phyloP scores from a whole-genome alignment of 805 yeast genomes.

The Kodamaea kakaduensis region DNA sequence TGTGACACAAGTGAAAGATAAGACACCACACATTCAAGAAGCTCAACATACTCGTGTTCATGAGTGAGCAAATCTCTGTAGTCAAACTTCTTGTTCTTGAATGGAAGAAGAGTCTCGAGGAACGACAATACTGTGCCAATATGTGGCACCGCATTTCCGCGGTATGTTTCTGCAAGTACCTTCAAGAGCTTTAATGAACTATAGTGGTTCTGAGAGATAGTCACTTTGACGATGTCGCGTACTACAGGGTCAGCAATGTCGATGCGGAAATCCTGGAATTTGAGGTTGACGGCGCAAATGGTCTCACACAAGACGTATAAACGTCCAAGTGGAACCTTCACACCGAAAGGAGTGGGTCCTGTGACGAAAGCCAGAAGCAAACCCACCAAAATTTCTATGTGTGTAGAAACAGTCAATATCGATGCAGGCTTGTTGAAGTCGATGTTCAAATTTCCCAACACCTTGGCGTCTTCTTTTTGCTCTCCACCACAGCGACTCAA shows the following conservation, averaged over 20 bases:
- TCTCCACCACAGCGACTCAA: slow-evolving; percentile 22
- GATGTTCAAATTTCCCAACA: slow-evolving; percentile 35
- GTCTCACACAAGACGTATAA: slow-evolving; percentile 51
- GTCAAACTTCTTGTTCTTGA: slow-evolving; percentile 32
- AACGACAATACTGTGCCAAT: slow-evolving; percentile 47
- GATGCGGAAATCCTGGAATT: slow-evolving; percentile 51
- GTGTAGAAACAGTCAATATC: slow-evolving; percentile 46
- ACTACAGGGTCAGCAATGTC: slow-evolving; percentile 56
- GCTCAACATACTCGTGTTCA: slow-evolving; percentile 40
- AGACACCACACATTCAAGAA: slow-evolving; percentile 21
- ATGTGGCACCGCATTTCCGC: slow-evolving; percentile 44
- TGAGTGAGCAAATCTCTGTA: slow-evolving; percentile 30
- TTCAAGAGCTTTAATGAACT: slow-evolving; percentile 43
- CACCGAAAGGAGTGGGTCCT: slow-evolving; percentile 51
- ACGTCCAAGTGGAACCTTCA: slow-evolving; percentile 61
- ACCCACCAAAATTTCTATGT: slow-evolving; percentile 46
- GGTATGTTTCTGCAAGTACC: slow-evolving; percentile 29
- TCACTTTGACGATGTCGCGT: slow-evolving; percentile 39
- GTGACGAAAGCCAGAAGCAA: slow-evolving; percentile 37
- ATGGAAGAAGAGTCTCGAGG: slow-evolving; percentile 60
- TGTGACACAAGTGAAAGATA: slow-evolving; percentile 32
- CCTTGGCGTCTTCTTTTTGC: slow-evolving; percentile 9
- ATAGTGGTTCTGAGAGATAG: slow-evolving; percentile 44
- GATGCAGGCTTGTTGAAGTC: slow-evolving; percentile 57
- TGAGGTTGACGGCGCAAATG: slow-evolving; percentile 50